Percentiles rank a stretch among this genome's conserved stretches.
phyloP scores from a whole-genome alignment of 2,329 filamentous ascomycete genomes.

The Diaporthe eres region DNA sequence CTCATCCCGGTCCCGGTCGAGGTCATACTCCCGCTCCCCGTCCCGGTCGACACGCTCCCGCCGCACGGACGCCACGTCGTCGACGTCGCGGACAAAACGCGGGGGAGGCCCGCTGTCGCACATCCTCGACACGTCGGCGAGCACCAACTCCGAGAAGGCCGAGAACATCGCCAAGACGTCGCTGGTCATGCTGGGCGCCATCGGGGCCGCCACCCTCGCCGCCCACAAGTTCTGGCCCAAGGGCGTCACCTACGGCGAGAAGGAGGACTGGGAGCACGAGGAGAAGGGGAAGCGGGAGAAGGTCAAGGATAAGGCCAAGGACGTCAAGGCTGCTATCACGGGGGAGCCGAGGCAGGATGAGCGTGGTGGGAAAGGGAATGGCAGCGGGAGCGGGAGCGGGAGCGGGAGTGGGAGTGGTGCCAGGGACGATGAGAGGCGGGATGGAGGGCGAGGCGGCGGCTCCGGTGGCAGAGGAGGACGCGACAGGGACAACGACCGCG shows the following conservation, averaged over 20 bases:
- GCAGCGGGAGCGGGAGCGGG: background rate
- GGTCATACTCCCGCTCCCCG: constrained; percentile 24
- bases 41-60: constrained; percentile 31
- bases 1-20: constrained; percentile 38
- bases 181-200: constrained; percentile 54
- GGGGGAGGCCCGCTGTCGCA: constrained; percentile 14
- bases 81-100: constrained; percentile 3
- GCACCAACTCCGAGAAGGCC: constrained; percentile 36
- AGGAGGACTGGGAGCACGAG: constrained; percentile 53
- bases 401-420: background rate
- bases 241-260: constrained; percentile 54
- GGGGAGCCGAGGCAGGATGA: constrained; percentile 36
- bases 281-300: constrained; percentile 37
- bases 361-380: background rate
- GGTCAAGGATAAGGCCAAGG: constrained; percentile 38
- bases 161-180: constrained; percentile 51
- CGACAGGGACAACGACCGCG: constrained; percentile 28
- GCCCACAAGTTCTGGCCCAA: constrained; percentile 57
- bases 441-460: constrained; percentile 19
- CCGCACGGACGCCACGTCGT: background rate
- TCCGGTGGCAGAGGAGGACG: background rate
- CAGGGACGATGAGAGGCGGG: constrained; percentile 15
- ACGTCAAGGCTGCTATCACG: constrained; percentile 26
- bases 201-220: constrained; percentile 54
- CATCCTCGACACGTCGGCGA: constrained; percentile 31